Evolutionary conservation across 805 yeast genomes (phyloP), one percentile per base, ranked within the genome.

Genomic region (Clavispora santaluciae): DNA sequence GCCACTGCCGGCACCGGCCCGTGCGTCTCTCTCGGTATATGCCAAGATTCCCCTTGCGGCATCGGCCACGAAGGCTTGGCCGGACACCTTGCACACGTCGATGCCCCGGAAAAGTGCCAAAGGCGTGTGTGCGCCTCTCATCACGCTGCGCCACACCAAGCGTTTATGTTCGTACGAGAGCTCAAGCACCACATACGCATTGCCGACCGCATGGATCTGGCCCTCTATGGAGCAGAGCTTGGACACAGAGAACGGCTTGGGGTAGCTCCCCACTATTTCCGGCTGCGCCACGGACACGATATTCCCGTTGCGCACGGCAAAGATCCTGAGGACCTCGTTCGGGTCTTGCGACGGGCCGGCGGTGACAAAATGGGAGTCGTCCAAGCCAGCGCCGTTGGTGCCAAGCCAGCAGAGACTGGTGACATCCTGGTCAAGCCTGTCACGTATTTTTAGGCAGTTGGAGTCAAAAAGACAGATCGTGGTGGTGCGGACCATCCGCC

Each of bases 41-140:
- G 48, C 36, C 9, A 42, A 41, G 12, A 44, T 15, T 3, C 50
- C 53, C 12, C 44, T 33, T 2, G 36, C 35, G 1, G 38, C 41
- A 31, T 46, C 51, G 16, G 45, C 48, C 18, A 42, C 18, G 11
- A 42, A 41, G 13, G 36, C 22, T n/a, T 22, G 35, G 17, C 22
- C 41, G 23, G 17, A 33, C 22, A 23, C 43, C 20, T 25, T 36
- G 26, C 36, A 33, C 46, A 47, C 36, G 40, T 54, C 42, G 36
- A 48, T 29, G 54, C 59, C 35, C 40, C 21, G 38, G 18, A 35
- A 36, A 3, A 43, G 29, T 6, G 29, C 16, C n/a, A 15, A 28
- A 6, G 20, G 3, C 12, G 31, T 4, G 7, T n/a, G 11, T 2
- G 20, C 6, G 9, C 31, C 31, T n/a, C 16, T 28, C n/a, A 28